These are phyloP conservation scores for Termitomyces sp. DNA, from an alignment of 768 basidiomycete genomes.

Conservation along the genomic window DNA sequence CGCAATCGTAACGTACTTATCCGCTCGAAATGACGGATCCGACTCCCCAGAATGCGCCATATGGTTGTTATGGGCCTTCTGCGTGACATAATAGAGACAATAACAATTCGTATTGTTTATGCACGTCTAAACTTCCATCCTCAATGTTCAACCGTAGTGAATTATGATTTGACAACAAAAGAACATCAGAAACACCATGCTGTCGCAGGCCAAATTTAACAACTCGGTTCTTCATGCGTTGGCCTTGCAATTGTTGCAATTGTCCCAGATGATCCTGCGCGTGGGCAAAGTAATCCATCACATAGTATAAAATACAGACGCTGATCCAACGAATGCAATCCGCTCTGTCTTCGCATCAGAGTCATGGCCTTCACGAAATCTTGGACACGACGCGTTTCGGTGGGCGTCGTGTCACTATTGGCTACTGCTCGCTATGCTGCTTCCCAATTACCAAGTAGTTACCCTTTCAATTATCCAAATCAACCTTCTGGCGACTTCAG, in stretches of 20 bases:
- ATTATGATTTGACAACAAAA: constrained; percentile 1
- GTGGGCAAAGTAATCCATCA: neutral
- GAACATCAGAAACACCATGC: neutral
- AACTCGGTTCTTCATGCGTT: neutral
- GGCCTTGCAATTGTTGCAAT: constrained; percentile 1
- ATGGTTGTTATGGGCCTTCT: neutral
- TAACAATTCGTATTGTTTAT: neutral
- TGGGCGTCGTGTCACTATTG: constrained; percentile 19
- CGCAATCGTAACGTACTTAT: neutral
- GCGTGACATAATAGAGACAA: neutral
- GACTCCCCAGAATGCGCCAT: neutral
- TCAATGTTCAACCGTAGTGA: neutral
- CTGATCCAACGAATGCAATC: neutral
- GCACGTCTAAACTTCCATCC: neutral
- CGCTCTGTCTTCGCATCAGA: neutral
- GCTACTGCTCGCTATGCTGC: constrained; percentile 18
- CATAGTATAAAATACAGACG: neutral
- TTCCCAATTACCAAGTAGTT: constrained; percentile 34
- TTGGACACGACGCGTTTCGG: constrained; percentile 19
- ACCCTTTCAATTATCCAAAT: constrained; percentile 43
- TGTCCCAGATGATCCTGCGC: constrained; percentile 1
- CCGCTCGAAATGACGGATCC: neutral
- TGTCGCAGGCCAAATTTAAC: neutral
- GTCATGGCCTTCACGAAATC: constrained; percentile 17
- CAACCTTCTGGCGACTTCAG: constrained; percentile 43